Conservation (phyloP, 2,329 filamentous ascomycete species). For the Diaporthe ilicicola region DNA sequence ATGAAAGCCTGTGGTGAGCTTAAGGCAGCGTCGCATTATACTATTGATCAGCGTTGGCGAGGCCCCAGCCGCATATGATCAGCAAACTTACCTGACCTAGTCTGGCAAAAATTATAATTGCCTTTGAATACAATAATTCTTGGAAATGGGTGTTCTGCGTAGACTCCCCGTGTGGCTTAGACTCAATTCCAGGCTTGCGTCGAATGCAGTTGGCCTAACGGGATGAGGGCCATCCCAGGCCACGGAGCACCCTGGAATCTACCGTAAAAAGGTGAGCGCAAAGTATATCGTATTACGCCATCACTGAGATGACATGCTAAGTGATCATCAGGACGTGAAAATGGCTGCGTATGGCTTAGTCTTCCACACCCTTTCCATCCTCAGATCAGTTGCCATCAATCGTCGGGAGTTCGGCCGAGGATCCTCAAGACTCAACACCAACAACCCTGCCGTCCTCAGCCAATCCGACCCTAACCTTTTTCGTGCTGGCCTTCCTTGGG, state of each 20-base stretch:
- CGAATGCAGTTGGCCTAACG: neutral
- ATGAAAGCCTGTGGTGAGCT: neutral
- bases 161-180: neutral
- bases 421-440: constrained; percentile 23
- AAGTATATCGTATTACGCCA: neutral
- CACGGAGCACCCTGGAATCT: neutral
- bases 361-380: neutral
- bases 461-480: constrained; percentile 30
- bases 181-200: neutral
- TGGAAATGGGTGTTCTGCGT: neutral
- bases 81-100: neutral
- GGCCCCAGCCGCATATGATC: neutral
- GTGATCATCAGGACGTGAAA: neutral
- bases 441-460: constrained; percentile 30
- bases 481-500: constrained; percentile 30
- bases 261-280: neutral
- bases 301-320: neutral
- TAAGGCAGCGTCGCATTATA: neutral
- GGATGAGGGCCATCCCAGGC: neutral
- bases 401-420: neutral
- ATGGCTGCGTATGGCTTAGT: neutral
- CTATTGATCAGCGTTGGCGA: neutral
- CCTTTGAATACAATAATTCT: neutral
- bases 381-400: neutral
- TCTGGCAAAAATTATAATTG: neutral